These are phyloP conservation scores for Komagataella ulmi DNA, from an alignment of 805 yeast genomes.

Conservation along the genomic window DNA sequence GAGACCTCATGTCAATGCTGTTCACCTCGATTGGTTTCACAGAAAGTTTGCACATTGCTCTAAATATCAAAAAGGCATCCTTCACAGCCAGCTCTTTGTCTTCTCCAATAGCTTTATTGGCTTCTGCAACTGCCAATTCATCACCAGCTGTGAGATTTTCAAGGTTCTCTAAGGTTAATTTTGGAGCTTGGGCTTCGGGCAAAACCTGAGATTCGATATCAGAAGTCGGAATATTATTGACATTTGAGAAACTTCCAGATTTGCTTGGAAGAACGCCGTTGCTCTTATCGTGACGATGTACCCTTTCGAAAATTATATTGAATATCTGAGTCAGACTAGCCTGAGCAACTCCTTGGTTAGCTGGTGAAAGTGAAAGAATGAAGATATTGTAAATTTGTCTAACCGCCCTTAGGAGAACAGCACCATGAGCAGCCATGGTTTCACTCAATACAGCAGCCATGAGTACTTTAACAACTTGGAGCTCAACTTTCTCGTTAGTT, in stretches of 20 bases:
- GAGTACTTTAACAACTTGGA: constrained; percentile 86
- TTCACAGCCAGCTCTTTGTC: constrained; percentile 64
- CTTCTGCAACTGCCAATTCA: constrained; percentile 36
- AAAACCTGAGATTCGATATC: neutral
- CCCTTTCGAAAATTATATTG: constrained; percentile 70
- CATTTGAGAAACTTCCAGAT: neutral
- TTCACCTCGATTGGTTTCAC: constrained; percentile 72
- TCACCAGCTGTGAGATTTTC: constrained; percentile 44
- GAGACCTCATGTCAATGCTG: constrained; percentile 75
- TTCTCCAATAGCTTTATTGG: constrained; percentile 27
- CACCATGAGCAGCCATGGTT: constrained; percentile 78
- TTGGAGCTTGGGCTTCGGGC: constrained; percentile 1
- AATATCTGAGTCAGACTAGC: constrained; percentile 90
- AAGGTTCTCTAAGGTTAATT: constrained; percentile 45
- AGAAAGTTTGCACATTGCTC: constrained; percentile 91
- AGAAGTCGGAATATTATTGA: neutral
- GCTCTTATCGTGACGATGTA: constrained; percentile 9
- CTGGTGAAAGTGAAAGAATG: constrained; percentile 64
- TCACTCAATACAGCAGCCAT: constrained; percentile 80
- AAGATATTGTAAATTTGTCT: constrained; percentile 90
- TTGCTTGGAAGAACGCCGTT: neutral
- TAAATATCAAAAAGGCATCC: constrained; percentile 85
- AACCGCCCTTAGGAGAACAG: constrained; percentile 75
- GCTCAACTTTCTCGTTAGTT: constrained; percentile 77
- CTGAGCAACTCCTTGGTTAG: constrained; percentile 90